phyloP scores from a whole-genome alignment of 139 green algal species.

The Volvox reticuliferus region DNA sequence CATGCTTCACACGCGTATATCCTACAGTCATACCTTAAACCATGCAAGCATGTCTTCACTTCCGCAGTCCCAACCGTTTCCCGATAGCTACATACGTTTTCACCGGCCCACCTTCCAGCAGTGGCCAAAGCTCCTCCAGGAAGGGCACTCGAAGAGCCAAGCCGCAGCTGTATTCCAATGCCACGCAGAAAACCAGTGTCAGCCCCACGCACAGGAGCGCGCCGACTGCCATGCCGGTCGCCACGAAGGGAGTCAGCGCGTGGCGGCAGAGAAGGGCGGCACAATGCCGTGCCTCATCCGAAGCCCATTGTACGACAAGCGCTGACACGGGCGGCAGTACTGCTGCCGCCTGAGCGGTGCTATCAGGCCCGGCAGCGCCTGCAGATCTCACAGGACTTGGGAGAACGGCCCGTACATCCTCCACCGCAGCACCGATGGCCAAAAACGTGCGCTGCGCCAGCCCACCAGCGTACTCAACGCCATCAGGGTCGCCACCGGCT shows the following conservation, averaged over 20 bases:
- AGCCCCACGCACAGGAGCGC: slow-evolving; percentile 37
- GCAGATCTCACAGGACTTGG: not conserved
- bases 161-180: slow-evolving; percentile 52
- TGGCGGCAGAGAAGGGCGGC: slow-evolving; percentile 46
- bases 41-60: too few relatives aligned
- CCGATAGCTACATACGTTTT: too few relatives aligned
- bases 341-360: not conserved
- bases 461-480: slow-evolving; percentile 56
- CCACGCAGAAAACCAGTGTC: slow-evolving; percentile 45
- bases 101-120: slow-evolving; percentile 34
- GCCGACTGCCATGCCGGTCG: slow-evolving; percentile 24
- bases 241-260: slow-evolving; percentile 49
- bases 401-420: slow-evolving; percentile 55
- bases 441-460: slow-evolving; percentile 58
- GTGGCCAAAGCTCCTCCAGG: slow-evolving; percentile 45
- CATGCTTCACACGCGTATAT: too few relatives aligned
- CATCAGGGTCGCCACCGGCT: slow-evolving; percentile 56
- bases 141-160: slow-evolving; percentile 42
- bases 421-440: slow-evolving; percentile 48
- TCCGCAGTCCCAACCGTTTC: too few relatives aligned
- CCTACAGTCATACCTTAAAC: too few relatives aligned
- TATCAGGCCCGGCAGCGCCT: not conserved
- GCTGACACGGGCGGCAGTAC: slow-evolving; percentile 7
- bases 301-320: slow-evolving; percentile 55
- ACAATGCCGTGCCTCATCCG: slow-evolving; percentile 39